Percentiles rank a stretch among this genome's conserved stretches.
Evolutionary conservation across 2,329 filamentous ascomycete genomes (phyloP).

Genomic region (Pseudogymnoascus sp.): DNA sequence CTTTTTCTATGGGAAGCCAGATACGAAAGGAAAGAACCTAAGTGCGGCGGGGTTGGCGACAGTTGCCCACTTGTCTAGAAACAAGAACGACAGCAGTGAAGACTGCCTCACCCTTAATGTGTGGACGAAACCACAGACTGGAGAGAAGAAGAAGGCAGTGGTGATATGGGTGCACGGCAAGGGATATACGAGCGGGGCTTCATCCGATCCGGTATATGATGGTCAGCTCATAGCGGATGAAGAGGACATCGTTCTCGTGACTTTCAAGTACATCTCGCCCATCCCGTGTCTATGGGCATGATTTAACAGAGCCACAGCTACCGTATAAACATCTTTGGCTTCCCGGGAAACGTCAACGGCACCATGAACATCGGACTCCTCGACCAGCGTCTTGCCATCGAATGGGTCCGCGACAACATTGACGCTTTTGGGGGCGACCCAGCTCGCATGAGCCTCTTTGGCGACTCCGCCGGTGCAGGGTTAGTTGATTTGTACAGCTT

Average conservation of each 20-base stretch:
- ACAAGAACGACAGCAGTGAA: constrained; percentile 15
- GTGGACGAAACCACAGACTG: constrained; percentile 17
- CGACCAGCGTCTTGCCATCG: constrained; percentile 50
- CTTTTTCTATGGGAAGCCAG: background rate
- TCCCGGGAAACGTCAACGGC: constrained; percentile 24
- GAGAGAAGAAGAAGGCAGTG: constrained; percentile 31
- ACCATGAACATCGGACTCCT: constrained; percentile 49
- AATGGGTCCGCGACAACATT: constrained; percentile 54
- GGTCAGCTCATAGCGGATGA: constrained; percentile 36
- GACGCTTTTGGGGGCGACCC: constrained; percentile 51
- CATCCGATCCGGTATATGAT: constrained; percentile 33
- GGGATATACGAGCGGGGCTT: constrained; percentile 33
- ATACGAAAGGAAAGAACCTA: constrained; percentile 16
- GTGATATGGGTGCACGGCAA: constrained; percentile 39
- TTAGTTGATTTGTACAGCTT: constrained; percentile 35
- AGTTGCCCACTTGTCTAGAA: constrained; percentile 11
- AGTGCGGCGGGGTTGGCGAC: constrained; percentile 18
- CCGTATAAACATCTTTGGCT: constrained; percentile 32
- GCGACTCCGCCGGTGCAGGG: constrained; percentile 48
- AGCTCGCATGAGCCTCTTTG: constrained; percentile 44
- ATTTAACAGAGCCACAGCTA: constrained; percentile 25
- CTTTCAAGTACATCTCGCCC: constrained; percentile 36
- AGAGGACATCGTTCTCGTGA: constrained; percentile 38
- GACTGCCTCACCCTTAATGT: constrained; percentile 26
- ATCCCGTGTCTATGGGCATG: constrained; percentile 18